Conservation (phyloP, 2,329 filamentous ascomycete species). For the Sarocladium oryzae region DNA sequence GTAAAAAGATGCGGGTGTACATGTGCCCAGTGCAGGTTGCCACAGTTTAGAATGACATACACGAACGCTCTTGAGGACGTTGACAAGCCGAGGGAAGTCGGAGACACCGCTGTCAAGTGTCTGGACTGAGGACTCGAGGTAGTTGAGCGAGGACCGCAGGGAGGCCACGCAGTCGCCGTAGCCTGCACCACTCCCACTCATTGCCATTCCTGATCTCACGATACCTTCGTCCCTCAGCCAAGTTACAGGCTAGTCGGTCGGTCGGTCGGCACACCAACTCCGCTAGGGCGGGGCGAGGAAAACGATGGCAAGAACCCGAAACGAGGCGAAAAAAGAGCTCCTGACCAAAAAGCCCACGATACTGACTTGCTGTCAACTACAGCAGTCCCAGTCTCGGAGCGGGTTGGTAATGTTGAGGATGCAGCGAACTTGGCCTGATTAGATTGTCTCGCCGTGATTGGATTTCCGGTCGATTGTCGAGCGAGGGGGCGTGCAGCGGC, state of each 20-base stretch:
- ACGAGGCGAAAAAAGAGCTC: neutral
- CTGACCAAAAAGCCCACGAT: neutral
- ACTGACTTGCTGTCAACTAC: neutral
- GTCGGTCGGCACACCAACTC: neutral
- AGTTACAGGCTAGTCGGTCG: neutral
- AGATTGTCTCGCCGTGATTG: constrained; percentile 9
- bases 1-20: too few relatives aligned
- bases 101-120: constrained; percentile 50
- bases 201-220: constrained; percentile 7
- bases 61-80: constrained; percentile 51
- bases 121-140: constrained; percentile 53
- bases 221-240: neutral
- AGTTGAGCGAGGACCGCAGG: constrained; percentile 52
- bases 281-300: neutral
- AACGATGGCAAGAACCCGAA: too few relatives aligned
- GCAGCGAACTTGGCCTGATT: constrained; percentile 3
- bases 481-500: neutral
- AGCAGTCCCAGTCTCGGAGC: constrained; percentile 3
- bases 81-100: constrained; percentile 50
- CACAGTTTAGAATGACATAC: constrained; percentile 31
- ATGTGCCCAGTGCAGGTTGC: neutral
- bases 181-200: constrained; percentile 19
- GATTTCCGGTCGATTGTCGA: neutral
- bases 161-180: constrained; percentile 55
- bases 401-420: neutral